Conservation (phyloP, 306 rosid genomes). For the Hippophae tibetana region DNA sequence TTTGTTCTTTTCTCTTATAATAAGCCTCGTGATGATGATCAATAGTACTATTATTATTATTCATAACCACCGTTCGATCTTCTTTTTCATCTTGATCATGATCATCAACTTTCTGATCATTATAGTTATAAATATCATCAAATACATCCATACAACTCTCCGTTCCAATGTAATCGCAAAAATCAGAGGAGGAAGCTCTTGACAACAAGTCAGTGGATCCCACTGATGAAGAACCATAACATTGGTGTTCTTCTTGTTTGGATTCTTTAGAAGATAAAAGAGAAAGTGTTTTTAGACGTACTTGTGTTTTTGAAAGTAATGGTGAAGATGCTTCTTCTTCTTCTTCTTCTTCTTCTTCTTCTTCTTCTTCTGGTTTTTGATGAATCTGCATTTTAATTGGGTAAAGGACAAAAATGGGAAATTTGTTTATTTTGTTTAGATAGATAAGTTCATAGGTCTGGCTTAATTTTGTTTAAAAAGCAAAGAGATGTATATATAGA, state of each 20-base stretch:
- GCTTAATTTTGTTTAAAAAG: no score
- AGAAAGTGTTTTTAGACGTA: slow-evolving; percentile 2
- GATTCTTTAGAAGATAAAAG: not conserved
- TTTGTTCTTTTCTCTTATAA: not conserved
- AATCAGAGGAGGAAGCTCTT: not conserved
- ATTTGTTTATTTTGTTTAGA: no score
- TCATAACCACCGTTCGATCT: no score
- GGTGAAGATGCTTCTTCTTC: no score
- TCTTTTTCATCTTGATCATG: not conserved
- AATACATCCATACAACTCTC: slow-evolving; percentile 55
- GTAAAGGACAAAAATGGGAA: no score
- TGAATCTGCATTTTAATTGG: no score
- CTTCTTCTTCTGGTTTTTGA: no score
- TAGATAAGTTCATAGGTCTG: no score
- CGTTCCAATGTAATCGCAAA: slow-evolving; percentile 42
- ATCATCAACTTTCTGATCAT: not conserved
- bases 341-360: no score
- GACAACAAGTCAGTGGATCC: slow-evolving; percentile 7
- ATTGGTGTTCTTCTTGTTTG: not conserved
- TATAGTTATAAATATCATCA: slow-evolving; percentile 1
- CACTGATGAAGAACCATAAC: not conserved
- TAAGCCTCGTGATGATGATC: no score
- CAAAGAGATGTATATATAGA: no score
- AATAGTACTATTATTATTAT: not conserved
- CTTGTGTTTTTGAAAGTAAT: not conserved